Percentiles rank a stretch among this genome's conserved stretches.
These are phyloP conservation scores for Trichosporon faecale DNA, from an alignment of 1,284 basidiomycete species.

Conservation along the genomic window DNA sequence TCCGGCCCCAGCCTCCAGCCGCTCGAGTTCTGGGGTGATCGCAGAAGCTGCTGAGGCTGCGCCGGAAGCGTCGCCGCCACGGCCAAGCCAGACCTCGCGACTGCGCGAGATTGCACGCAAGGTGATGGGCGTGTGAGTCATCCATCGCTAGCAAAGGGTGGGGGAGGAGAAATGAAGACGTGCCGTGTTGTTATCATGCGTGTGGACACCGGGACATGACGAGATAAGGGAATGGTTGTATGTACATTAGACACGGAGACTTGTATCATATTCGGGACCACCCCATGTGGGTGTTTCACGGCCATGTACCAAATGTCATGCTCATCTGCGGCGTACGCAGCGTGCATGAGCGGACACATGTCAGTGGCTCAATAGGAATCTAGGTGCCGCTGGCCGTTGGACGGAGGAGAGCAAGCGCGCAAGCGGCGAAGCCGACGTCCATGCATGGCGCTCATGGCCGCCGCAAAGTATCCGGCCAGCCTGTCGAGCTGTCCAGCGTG, in stretches of 20 bases:
- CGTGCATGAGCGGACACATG: no score
- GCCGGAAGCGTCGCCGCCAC: not conserved
- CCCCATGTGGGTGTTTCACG: not conserved
- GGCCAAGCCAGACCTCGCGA: not conserved
- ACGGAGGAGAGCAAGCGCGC: no score
- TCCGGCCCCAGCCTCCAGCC: not conserved
- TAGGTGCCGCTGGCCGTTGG: not conserved
- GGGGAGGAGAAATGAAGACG: not conserved
- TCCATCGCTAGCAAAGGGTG: not conserved
- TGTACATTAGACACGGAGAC: not conserved
- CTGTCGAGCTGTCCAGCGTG: no score
- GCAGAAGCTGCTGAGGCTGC: not conserved
- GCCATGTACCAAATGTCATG: not conserved
- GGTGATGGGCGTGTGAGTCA: conserved; percentile 4
- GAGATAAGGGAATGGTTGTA: not conserved
- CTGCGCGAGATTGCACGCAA: conserved; percentile 8
- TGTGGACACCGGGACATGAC: not conserved
- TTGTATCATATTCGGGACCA: not conserved
- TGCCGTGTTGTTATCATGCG: not conserved
- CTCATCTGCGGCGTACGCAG: not conserved
- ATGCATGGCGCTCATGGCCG: not conserved
- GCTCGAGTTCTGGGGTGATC: not conserved
- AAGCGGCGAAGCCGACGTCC: not conserved
- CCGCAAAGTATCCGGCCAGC: no score
- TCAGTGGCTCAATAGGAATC: not conserved